Evolutionary conservation across 129 eudicot genomes (phyloP).

Genomic region (carrot (Daucus carota)): DNA sequence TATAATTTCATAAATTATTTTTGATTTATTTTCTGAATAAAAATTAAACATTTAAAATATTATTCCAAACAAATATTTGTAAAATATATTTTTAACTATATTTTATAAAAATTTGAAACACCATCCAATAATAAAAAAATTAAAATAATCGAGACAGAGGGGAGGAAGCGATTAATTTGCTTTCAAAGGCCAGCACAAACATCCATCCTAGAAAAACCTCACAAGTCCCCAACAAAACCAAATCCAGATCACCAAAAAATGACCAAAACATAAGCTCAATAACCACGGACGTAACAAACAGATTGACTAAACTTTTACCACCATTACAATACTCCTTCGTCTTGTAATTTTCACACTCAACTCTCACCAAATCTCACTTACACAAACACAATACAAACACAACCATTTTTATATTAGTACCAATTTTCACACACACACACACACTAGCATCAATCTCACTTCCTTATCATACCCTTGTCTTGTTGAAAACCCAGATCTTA

Average conservation of each 20-base stretch:
- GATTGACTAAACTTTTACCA: background rate
- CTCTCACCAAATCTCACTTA: slow-evolving; percentile 1
- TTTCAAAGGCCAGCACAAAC: no score
- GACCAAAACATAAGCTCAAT: background rate
- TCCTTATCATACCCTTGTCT: background rate
- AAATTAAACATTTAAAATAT: no score
- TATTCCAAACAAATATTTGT: no score
- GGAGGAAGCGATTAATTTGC: no score
- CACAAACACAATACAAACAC: background rate
- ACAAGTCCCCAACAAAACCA: background rate
- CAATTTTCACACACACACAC: background rate
- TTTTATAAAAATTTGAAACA: no score
- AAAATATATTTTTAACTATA: no score
- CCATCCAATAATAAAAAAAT: no score
- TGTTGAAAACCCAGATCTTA: background rate
- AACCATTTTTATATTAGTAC: background rate
- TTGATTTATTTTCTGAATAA: no score
- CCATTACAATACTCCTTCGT: background rate
- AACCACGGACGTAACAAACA: background rate
- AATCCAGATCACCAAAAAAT: background rate
- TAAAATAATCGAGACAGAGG: no score
- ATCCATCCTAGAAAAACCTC: background rate
- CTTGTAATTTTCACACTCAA: background rate
- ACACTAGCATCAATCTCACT: background rate
- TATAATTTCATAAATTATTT: no score